Base-by-base conservation (phyloP, 2,329 filamentous ascomycete species). In the Ascochyta clinopodiicola region DNA sequence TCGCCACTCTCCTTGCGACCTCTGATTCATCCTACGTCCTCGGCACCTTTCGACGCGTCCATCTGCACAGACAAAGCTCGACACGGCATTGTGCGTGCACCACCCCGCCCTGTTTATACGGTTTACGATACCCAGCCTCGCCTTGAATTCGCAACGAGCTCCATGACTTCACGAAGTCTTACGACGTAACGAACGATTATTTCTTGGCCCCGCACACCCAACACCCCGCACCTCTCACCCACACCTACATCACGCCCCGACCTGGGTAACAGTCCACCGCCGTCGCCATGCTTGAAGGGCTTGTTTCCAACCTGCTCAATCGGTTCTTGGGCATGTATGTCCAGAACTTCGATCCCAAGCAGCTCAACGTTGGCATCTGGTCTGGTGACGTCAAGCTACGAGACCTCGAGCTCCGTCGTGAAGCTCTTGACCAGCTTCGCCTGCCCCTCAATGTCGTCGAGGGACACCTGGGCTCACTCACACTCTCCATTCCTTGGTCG, bases 241-340 rank as follows among this genome's bases (percentile, higher is more conserved):
- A 44, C 44, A 59, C 47, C 40, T 34, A 17, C n/a, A 51, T 44
- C 40, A 55, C 56, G 38, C 69, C 87, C 87, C 79, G 81, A 86
- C 88, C 90, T 73, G 89, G 89, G 86, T 89, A 72, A 92, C 86
- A 89, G 84, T 86, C 81, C 74, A 74, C 76, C 67, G 69, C 76
- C 76, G 70, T 76, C 80, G 83, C 76, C 71, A 99, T 99, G 95
- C 87, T 99, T 80, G 95, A 99, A 85, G 91, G 93, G 67, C 84
- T 99, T 68, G 95, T 98, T 62, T 92, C 95, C 69, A 96, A 94
- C 79, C 84, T 99, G 82, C 88, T 99, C 69, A 99, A 99, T 82
- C 90, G 96, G 82, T 98, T 99, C 80, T 81, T 99, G 86, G 96
- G 95, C 84, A 96, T 98, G 90, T 99, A 99, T 78, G 94, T 99